Conservation (phyloP, 2,329 filamentous ascomycete genomes). For the Sclerotiophoma versabilis region DNA sequence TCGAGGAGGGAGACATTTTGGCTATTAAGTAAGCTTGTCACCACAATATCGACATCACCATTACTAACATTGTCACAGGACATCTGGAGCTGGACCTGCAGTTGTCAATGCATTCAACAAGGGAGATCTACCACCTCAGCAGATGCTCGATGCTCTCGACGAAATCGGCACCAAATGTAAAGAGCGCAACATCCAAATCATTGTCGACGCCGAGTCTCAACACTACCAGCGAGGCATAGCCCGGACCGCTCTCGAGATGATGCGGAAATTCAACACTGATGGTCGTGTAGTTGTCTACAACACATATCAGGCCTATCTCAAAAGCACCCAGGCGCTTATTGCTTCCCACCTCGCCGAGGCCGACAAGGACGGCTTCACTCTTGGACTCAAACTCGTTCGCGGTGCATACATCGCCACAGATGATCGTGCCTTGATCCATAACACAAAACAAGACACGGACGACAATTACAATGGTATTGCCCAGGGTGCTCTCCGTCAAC, state of each 20-base stretch:
- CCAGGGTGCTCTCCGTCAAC: slow-evolving; percentile 56
- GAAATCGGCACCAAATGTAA: slow-evolving; percentile 52
- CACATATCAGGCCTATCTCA: slow-evolving; percentile 66
- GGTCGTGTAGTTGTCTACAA: slow-evolving; percentile 69
- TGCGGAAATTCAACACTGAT: slow-evolving; percentile 61
- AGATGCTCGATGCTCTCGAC: slow-evolving; percentile 54
- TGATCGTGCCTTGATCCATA: slow-evolving; percentile 58
- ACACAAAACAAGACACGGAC: slow-evolving; percentile 63
- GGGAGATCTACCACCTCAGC: slow-evolving; percentile 47
- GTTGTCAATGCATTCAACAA: slow-evolving; percentile 51
- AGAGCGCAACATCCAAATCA: slow-evolving; percentile 51
- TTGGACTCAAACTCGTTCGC: slow-evolving; percentile 65
- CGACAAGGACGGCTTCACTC: slow-evolving; percentile 57
- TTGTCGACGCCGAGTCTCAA: slow-evolving; percentile 58
- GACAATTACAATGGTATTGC: slow-evolving; percentile 72
- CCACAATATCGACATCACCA: background rate
- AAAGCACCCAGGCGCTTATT: slow-evolving; percentile 54
- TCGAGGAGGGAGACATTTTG: slow-evolving; percentile 41
- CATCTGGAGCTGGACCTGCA: slow-evolving; percentile 53
- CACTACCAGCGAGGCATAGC: slow-evolving; percentile 52
- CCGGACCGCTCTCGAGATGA: slow-evolving; percentile 64
- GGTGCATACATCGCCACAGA: slow-evolving; percentile 65
- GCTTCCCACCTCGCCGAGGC: slow-evolving; percentile 57
- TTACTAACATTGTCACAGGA: slow-evolving; percentile 37
- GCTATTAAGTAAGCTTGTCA: slow-evolving; percentile 36